Evolutionary conservation across 768 basidiomycete species (phyloP).

Genomic region (Leccinum sublutescens): DNA sequence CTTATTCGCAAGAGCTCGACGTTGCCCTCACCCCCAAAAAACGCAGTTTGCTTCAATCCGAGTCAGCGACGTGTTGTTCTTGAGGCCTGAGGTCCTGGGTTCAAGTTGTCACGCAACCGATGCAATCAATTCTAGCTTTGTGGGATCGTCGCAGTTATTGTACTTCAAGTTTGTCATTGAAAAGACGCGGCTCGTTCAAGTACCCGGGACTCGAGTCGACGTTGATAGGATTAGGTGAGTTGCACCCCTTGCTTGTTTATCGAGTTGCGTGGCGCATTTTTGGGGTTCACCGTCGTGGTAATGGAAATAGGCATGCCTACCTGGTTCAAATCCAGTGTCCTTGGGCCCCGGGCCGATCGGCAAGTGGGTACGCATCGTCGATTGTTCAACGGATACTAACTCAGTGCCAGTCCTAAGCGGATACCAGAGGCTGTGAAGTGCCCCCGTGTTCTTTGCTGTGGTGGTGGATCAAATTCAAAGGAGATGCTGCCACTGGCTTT

Average conservation of each 20-base stretch:
- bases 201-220: neutral
- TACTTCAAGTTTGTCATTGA: neutral
- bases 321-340: neutral
- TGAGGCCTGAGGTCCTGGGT: neutral
- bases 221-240: too few relatives aligned
- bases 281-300: neutral
- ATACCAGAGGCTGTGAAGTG: neutral
- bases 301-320: neutral
- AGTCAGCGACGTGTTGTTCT: neutral
- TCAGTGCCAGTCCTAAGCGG: too few relatives aligned
- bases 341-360: too few relatives aligned
- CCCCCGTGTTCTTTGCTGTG: neutral
- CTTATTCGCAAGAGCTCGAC: neutral
- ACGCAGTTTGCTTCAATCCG: neutral
- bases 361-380: too few relatives aligned
- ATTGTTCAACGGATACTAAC: neutral
- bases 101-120: neutral
- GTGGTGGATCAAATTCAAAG: neutral
- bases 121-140: neutral
- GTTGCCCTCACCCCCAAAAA: neutral
- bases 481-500: neutral
- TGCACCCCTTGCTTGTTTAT: neutral
- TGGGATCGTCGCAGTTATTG: neutral
- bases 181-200: neutral
- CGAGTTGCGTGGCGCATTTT: neutral